Base-by-base conservation (phyloP, 169 alveolate genomes). In the Eimeria acervulina region DNA sequence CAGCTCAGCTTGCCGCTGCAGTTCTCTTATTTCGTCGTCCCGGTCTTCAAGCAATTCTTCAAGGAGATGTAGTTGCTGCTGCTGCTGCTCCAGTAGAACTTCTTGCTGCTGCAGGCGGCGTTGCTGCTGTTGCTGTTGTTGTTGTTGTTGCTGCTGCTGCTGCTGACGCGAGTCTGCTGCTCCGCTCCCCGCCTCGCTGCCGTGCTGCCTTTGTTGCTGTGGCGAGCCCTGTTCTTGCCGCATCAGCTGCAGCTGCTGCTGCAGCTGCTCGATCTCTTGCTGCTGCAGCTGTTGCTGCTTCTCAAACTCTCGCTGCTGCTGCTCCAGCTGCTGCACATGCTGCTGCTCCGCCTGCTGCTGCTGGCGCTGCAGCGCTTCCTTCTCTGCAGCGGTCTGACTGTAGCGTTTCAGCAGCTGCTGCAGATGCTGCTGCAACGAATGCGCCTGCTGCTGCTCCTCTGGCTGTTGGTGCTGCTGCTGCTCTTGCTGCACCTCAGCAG, bases 271-370 rank as follows among this genome's bases (percentile, higher is more conserved):
- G 47, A 52, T 1, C 15, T 36, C 40, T 17, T 55, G 52, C 80
- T 36, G 93, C 52, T 80, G 90, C 70, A n/a, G 90, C 90, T 80
- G 47, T 70, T 26, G 90, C 90, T 80, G 90, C 47, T 44, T 47
- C 90, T 80, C 47, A 42, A 42, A 31, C 90, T 80, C 66, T 26
- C 36, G 68, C 90, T 80, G 90, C 90, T 42, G 90, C 70, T 80
- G 90, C 70, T 26, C 61, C 90, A 44, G 70, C 90, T 74, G 85
- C 85, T 74, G 59, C 59, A 21, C 17, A 21, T 38, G 85, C 59
- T 1, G 59, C 85, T 74, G 85, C 85, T 74, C 85, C 8, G 59
- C 36, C 85, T 74, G 85, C 85, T 74, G 85, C 85, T 21, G 85
- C 85, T 74, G 85, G 12, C 2, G 85, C 33, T 38, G 85, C 85